Conservation (phyloP, 345 rosid species). For the Eutrema heterophyllum region DNA sequence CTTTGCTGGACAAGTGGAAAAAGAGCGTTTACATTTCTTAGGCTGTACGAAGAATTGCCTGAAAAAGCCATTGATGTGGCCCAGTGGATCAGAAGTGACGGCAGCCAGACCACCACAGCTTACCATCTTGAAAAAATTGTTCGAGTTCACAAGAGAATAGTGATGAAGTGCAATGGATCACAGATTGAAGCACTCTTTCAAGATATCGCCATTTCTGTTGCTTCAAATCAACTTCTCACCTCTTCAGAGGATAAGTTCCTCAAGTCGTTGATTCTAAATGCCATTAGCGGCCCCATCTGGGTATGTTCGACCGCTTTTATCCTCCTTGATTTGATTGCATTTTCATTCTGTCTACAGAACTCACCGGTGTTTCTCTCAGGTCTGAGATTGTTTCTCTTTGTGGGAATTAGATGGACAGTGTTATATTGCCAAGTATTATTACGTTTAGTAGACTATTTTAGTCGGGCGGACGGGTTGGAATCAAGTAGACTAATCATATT, state of each 20-base stretch:
- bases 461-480: too few relatives aligned
- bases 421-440: too few relatives aligned
- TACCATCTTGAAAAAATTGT: slow-evolving; percentile 55
- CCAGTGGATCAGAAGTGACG: slow-evolving; percentile 36
- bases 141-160: slow-evolving; percentile 47
- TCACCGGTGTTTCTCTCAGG: too few relatives aligned
- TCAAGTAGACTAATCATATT: too few relatives aligned
- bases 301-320: slow-evolving; percentile 40
- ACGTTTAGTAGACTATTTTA: too few relatives aligned
- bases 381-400: too few relatives aligned
- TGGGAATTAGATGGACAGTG: too few relatives aligned
- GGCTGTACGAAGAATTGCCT: slow-evolving; percentile 57
- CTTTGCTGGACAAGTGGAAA: slow-evolving; percentile 76
- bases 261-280: slow-evolving; percentile 43
- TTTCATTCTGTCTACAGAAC: neutral
- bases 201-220: slow-evolving; percentile 43
- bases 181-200: slow-evolving; percentile 48
- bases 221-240: slow-evolving; percentile 44
- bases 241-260: slow-evolving; percentile 59
- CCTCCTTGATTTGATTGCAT: neutral
- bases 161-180: slow-evolving; percentile 48
- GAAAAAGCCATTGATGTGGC: slow-evolving; percentile 32
- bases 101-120: slow-evolving; percentile 29
- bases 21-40: slow-evolving; percentile 61
- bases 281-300: slow-evolving; percentile 52